phyloP scores from a whole-genome alignment of 129 eudicot genomes.

The Saposhnikovia divaricata region DNA sequence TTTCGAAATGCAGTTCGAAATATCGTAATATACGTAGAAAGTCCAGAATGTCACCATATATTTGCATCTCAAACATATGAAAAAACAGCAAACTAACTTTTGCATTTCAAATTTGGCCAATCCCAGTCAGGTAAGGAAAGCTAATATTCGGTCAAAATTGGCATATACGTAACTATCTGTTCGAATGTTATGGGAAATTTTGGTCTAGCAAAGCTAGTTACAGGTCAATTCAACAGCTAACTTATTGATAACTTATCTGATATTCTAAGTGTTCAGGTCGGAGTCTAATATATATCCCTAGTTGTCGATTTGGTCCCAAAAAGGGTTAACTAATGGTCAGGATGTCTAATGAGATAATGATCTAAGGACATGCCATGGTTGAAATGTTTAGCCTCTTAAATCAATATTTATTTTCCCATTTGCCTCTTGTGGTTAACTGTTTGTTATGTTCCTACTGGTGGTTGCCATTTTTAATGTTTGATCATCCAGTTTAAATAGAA shows the following conservation, averaged over 20 bases:
- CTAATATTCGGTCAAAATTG: not conserved
- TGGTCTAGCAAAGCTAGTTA: constrained; percentile 1
- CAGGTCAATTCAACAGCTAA: not conserved
- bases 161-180: not conserved
- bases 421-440: not conserved
- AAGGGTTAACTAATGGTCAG: not conserved
- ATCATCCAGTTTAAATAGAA: constrained; percentile 6
- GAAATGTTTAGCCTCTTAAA: not conserved
- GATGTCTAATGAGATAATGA: not conserved
- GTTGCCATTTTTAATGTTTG: constrained; percentile 11
- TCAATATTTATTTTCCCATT: constrained; percentile 3
- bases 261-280: not conserved
- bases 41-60: not conserved
- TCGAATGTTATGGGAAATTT: not conserved
- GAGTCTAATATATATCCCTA: not conserved
- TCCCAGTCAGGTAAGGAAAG: not conserved
- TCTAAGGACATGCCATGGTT: not conserved
- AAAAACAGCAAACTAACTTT: not conserved
- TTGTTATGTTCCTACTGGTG: constrained; percentile 8
- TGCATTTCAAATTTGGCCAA: not conserved
- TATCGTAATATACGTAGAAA: not conserved
- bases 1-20: not conserved
- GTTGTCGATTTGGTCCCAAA: not conserved
- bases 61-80: not conserved
- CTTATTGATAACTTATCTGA: not conserved